phyloP scores from a whole-genome alignment of 768 basidiomycete genomes.

The Daedalea quercina region DNA sequence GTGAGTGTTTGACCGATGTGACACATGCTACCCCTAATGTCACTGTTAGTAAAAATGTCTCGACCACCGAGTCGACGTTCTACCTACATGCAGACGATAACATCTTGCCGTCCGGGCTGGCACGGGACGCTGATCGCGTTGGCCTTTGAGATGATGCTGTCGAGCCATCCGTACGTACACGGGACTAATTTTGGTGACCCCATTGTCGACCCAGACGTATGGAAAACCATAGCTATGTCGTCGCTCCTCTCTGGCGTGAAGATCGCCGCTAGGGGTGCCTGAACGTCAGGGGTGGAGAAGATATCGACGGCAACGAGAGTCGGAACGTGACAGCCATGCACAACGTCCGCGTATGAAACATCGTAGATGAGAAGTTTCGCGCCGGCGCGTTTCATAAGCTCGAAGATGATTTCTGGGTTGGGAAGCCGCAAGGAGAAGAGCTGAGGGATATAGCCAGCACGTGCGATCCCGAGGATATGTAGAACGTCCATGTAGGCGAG shows the following conservation, averaged over 20 bases:
- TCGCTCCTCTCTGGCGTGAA: constrained; percentile 24
- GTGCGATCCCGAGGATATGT: constrained; percentile 64
- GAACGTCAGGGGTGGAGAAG: constrained; percentile 29
- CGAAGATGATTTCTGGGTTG: constrained; percentile 58
- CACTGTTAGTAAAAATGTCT: constrained; percentile 23
- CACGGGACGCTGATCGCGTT: constrained; percentile 41
- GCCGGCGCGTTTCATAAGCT: constrained; percentile 50
- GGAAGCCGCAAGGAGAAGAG: constrained; percentile 69
- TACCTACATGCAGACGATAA: constrained; percentile 67
- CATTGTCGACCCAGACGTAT: constrained; percentile 80
- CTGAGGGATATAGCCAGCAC: constrained; percentile 69
- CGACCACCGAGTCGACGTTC: neutral
- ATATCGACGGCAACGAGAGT: constrained; percentile 38
- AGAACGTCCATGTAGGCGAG: constrained; percentile 63
- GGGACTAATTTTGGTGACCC: constrained; percentile 77
- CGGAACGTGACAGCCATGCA: constrained; percentile 43
- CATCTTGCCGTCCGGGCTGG: constrained; percentile 51
- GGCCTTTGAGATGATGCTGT: constrained; percentile 56
- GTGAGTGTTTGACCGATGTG: constrained; percentile 76
- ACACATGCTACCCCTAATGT: constrained; percentile 71
- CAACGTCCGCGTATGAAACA: constrained; percentile 39
- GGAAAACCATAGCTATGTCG: constrained; percentile 63
- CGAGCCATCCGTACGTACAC: constrained; percentile 61
- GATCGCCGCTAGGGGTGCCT: constrained; percentile 38
- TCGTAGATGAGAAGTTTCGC: constrained; percentile 64